phyloP scores from a whole-genome alignment of 2,329 filamentous ascomycete species.

The Alternaria viburni region DNA sequence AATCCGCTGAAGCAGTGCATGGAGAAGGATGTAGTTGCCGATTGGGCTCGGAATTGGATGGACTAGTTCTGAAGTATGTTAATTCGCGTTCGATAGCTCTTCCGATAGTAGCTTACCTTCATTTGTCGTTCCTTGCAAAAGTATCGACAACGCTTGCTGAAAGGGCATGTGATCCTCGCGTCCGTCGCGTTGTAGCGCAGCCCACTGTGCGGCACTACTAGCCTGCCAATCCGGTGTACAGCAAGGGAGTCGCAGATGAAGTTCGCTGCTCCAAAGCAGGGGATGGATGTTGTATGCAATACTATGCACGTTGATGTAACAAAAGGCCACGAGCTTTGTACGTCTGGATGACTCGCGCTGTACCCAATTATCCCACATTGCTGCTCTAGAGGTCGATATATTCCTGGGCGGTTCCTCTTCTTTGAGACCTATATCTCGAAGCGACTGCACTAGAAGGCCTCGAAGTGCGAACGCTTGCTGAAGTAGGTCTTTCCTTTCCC shows the following conservation, averaged over 20 bases:
- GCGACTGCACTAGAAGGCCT: slow-evolving; percentile 32
- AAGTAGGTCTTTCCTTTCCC: slow-evolving; percentile 39
- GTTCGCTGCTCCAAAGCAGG: slow-evolving; percentile 36
- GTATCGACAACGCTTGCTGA: slow-evolving; percentile 34
- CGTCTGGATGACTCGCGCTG: slow-evolving; percentile 36
- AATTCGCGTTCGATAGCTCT: background rate
- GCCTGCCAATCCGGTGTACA: slow-evolving; percentile 36
- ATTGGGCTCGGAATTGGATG: slow-evolving; percentile 39
- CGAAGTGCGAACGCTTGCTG: slow-evolving; percentile 40
- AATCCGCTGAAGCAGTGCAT: slow-evolving; percentile 38
- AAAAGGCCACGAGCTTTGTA: slow-evolving; percentile 41
- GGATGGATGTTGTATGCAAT: slow-evolving; percentile 42
- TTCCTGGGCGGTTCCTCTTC: slow-evolving; percentile 20
- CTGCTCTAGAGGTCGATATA: slow-evolving; percentile 25
- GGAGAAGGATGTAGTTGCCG: slow-evolving; percentile 41
- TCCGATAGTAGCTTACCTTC: background rate
- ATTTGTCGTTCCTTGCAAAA: slow-evolving; percentile 26
- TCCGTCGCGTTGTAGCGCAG: slow-evolving; percentile 27
- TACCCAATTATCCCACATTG: slow-evolving; percentile 40
- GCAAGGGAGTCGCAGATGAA: slow-evolving; percentile 36
- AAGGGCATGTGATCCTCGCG: slow-evolving; percentile 36
- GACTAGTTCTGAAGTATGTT: slow-evolving; percentile 16
- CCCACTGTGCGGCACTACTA: slow-evolving; percentile 35
- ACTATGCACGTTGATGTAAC: slow-evolving; percentile 43
- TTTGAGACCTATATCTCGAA: slow-evolving; percentile 37